phyloP scores from a whole-genome alignment of 306 rosid species.

The Carpinus viminea region DNA sequence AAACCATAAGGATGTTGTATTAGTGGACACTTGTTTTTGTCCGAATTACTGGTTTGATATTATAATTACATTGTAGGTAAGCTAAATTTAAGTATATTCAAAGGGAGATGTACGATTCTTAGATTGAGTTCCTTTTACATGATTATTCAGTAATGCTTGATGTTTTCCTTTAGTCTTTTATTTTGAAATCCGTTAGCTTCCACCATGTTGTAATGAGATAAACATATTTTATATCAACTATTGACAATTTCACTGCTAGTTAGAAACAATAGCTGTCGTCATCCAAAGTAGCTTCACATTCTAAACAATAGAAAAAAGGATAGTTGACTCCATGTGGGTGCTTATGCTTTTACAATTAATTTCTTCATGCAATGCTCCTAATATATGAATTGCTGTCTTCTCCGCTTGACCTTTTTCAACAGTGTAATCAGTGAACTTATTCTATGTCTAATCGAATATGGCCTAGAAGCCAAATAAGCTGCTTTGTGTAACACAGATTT shows the following conservation, averaged over 20 bases:
- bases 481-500: constrained; percentile 8
- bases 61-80: not conserved
- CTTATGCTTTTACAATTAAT: not conserved
- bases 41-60: not conserved
- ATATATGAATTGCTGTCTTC: not conserved
- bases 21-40: not conserved
- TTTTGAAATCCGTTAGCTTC: not conserved
- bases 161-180: not conserved
- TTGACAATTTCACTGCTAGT: not conserved
- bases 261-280: not conserved
- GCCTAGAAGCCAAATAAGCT: not conserved
- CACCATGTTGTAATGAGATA: no score
- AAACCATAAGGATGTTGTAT: not conserved
- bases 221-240: not conserved
- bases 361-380: not conserved
- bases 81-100: not conserved
- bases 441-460: not conserved
- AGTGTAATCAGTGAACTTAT: not conserved
- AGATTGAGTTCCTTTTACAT: not conserved
- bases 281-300: not conserved
- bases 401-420: not conserved
- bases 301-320: not conserved
- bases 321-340: not conserved
- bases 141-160: not conserved
- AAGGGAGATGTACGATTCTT: not conserved